A percentile compares a stretch with the other conserved stretches of the same genome.
phyloP scores from a whole-genome alignment of 2,329 filamentous ascomycete species.

The Aspergillus neotritici region DNA sequence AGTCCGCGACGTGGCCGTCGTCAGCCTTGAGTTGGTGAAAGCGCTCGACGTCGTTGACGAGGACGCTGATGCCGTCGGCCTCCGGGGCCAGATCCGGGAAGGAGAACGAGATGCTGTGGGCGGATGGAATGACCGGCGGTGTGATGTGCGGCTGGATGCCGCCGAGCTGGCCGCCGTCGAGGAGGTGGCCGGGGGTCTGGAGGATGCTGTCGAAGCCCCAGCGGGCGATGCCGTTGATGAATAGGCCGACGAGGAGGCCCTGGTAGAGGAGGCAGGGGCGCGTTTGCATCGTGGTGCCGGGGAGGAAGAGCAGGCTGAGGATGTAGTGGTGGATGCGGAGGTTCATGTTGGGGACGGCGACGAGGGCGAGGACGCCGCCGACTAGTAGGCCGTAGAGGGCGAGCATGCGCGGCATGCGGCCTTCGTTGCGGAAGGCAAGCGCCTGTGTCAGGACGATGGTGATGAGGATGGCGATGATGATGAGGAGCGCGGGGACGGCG shows the following conservation, averaged over 20 bases:
- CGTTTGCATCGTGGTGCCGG: constrained; percentile 55
- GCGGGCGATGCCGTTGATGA: constrained; percentile 59
- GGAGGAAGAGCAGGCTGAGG: constrained; percentile 53
- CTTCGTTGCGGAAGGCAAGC: constrained; percentile 53
- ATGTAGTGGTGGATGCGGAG: constrained; percentile 62
- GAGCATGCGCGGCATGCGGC: constrained; percentile 45
- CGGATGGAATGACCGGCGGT: constrained; percentile 13
- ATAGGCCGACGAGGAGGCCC: constrained; percentile 56
- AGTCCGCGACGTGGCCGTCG: constrained; percentile 21
- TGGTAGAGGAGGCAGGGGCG: constrained; percentile 55
- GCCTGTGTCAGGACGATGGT: constrained; percentile 52
- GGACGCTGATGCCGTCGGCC: constrained; percentile 51
- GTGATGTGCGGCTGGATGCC: constrained; percentile 29
- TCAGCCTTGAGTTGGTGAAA: constrained; percentile 49
- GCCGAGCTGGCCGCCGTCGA: constrained; percentile 31
- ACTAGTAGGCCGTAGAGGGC: constrained; percentile 45
- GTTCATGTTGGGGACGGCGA: constrained; percentile 53
- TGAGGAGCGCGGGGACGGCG: constrained; percentile 52
- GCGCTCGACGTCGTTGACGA: constrained; percentile 59
- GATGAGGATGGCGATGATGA: constrained; percentile 47
- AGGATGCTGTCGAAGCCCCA: constrained; percentile 59
- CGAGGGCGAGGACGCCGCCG: constrained; percentile 40
- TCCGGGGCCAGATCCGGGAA: constrained; percentile 27
- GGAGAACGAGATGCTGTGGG: constrained; percentile 31
- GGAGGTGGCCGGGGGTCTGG: constrained; percentile 50